Evolutionary conservation across 345 rosid species (phyloP), one percentile per base, ranked within the genome.

Genomic region (Gynandropsis gynandra): DNA sequence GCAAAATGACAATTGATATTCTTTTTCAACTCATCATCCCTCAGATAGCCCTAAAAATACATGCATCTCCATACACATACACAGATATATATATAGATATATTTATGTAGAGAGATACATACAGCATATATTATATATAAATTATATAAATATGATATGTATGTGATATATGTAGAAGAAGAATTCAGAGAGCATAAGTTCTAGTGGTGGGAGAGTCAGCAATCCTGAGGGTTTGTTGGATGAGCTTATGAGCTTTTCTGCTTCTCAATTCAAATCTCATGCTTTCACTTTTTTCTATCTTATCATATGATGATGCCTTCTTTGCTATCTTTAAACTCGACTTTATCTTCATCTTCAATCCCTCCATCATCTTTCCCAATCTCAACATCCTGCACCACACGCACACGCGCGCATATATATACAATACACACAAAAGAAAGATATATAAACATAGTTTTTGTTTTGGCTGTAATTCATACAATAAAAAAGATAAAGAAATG

Each of bases 281-380:
- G 69, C 97, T 89, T n/a, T 86, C 90, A 56, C 85, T 89, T 76
- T 89, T 89, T 44, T 86, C 94, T 39, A 89, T 75, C 86, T 80
- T 86, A 53, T 85, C 84, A 45, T 85, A 82, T 5, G 63, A 50
- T 19, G 63, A 50, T 36, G 54, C 16, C 42, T 57, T 45, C 45
- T 71, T 85, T 75, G 75, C 59, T 71, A 64, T 69, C 80, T 65
- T 85, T 78, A 83, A 24, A 41, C 56, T 42, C 1, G 62, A 47
- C 80, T 72, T 85, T 53, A 81, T 70, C 47, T 79, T 89, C 2
- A 84, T 73, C 61, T 85, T 89, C 71, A 89, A 70, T 66, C 42
- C 72, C 57, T 50, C 75, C 67, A 78, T 16, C 70, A 83, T 54
- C 65, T 80, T 76, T 43, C 58, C 75, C 3, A 85, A 10, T n/a